Conservation (phyloP, 1,284 basidiomycete species). For the Thelephora terrestris region DNA sequence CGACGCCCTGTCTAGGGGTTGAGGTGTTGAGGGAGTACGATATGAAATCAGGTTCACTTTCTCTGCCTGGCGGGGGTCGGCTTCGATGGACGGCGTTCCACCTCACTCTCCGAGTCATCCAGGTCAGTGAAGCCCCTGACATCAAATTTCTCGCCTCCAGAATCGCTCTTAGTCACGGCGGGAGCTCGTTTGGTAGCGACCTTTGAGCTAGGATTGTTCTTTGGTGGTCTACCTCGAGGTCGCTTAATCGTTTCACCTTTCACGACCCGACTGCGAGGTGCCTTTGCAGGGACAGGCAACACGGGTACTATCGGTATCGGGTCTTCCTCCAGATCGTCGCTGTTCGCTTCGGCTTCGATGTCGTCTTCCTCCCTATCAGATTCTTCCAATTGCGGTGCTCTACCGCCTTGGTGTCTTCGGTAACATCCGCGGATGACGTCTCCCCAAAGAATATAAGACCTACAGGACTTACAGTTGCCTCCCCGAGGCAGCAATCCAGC, state of each 20-base stretch:
- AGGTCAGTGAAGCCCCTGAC: no score
- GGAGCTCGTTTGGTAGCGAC: no score
- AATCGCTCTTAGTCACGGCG: no score
- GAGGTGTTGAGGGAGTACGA: no score
- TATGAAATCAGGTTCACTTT: no score
- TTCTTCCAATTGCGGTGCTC: conserved; percentile 17
- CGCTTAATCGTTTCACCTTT: conserved; percentile 28
- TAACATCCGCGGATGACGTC: conserved; percentile 63
- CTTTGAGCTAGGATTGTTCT: conserved; percentile 34
- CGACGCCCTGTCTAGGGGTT: no score
- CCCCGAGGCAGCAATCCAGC: conserved; percentile 48
- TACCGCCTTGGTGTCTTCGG: conserved; percentile 36
- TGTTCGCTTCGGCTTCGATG: conserved; percentile 11
- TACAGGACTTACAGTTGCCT: conserved; percentile 51
- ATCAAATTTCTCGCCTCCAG: no score
- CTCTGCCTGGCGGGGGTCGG: no score
- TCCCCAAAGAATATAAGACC: conserved; percentile 55
- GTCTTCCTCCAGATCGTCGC: no score
- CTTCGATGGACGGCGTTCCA: no score
- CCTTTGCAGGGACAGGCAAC: conserved; percentile 12
- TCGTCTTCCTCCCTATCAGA: conserved; percentile 22
- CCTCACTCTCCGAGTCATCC: no score
- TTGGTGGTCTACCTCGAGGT: conserved; percentile 65
- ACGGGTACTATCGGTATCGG: no score
- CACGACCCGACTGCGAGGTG: conserved; percentile 11